Percentiles rank a stretch among this genome's conserved stretches.
Evolutionary conservation across 2,329 filamentous ascomycete species (phyloP).

Genomic region (Paradendryphiella salina): DNA sequence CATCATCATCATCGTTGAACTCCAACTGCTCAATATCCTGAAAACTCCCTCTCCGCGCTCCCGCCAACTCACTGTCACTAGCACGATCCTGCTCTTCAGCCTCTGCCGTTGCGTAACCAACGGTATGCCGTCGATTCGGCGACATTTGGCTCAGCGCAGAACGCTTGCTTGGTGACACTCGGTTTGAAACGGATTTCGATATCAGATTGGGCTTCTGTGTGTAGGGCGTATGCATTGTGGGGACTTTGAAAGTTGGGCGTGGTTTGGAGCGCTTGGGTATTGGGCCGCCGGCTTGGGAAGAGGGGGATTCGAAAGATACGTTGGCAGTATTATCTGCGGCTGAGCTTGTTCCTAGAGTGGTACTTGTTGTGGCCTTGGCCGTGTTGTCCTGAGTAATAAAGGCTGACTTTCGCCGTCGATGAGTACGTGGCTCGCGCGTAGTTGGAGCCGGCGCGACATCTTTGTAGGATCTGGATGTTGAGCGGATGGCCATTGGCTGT

Average conservation of each 20-base stretch:
- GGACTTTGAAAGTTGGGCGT: conserved; percentile 37
- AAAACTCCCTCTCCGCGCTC: conserved; percentile 26
- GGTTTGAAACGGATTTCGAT: conserved; percentile 21
- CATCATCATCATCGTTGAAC: conserved; percentile 48
- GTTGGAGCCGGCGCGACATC: conserved; percentile 16
- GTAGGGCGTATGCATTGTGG: conserved; percentile 36
- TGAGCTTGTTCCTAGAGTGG: conserved; percentile 15
- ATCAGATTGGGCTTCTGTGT: conserved; percentile 18
- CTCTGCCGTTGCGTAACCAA: conserved; percentile 28
- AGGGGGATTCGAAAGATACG: conserved; percentile 27
- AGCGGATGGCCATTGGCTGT: conserved; percentile 13
- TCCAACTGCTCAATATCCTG: conserved; percentile 26
- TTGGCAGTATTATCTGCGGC: conserved; percentile 26
- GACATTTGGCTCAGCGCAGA: conserved; percentile 38
- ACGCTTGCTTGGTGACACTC: conserved; percentile 30
- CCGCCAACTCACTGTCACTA: conserved; percentile 3
- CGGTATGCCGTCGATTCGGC: conserved; percentile 40
- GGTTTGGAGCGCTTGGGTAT: conserved; percentile 50
- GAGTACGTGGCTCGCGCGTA: conserved; percentile 18
- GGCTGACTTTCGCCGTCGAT: conserved; percentile 32
- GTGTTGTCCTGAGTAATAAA: conserved; percentile 14
- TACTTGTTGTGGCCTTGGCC: neutral
- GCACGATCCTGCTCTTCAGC: conserved; percentile 15
- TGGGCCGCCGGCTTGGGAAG: conserved; percentile 30
- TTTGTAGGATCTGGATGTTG: conserved; percentile 18